phyloP scores from a whole-genome alignment of 768 basidiomycete genomes.

The Lyophyllum decastes region DNA sequence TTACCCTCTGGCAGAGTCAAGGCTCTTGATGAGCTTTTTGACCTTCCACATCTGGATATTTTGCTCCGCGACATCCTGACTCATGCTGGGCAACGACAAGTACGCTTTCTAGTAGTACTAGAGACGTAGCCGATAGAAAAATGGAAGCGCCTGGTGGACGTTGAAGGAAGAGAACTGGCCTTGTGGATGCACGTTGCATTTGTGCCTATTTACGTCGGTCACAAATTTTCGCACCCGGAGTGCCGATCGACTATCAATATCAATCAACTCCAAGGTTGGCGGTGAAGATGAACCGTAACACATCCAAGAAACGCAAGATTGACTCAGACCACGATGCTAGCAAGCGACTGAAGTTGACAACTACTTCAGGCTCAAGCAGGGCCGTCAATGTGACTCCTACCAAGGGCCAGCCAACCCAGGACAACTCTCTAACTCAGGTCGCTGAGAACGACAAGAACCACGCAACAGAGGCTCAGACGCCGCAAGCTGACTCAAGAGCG shows the following conservation, averaged over 20 bases:
- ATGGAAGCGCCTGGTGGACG: constrained; percentile 18
- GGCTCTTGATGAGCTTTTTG: constrained; percentile 98
- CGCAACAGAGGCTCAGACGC: neutral
- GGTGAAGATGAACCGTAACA: constrained; percentile 9
- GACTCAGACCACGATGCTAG: constrained; percentile 25
- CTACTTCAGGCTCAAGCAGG: constrained; percentile 7
- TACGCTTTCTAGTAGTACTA: constrained; percentile 30
- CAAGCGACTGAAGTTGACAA: constrained; percentile 37
- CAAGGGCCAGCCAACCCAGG: neutral
- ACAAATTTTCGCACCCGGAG: constrained; percentile 16
- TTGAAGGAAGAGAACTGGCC: constrained; percentile 21
- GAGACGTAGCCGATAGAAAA: constrained; percentile 23
- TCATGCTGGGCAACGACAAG: constrained; percentile 58
- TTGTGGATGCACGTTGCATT: constrained; percentile 19
- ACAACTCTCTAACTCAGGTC: neutral
- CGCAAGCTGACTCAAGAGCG: constrained; percentile 9
- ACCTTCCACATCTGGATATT: constrained; percentile 99
- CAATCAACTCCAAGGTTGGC: constrained; percentile 3
- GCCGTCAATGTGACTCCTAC: constrained; percentile 15
- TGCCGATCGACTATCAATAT: constrained; percentile 7
- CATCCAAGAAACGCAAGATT: constrained; percentile 39
- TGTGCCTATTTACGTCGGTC: constrained; percentile 21
- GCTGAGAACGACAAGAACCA: neutral
- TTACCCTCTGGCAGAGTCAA: constrained; percentile 90
- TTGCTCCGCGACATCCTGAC: constrained; percentile 86